Base-by-base conservation (phyloP, 441 rosid genomes). In the Brassica balearica region DNA sequence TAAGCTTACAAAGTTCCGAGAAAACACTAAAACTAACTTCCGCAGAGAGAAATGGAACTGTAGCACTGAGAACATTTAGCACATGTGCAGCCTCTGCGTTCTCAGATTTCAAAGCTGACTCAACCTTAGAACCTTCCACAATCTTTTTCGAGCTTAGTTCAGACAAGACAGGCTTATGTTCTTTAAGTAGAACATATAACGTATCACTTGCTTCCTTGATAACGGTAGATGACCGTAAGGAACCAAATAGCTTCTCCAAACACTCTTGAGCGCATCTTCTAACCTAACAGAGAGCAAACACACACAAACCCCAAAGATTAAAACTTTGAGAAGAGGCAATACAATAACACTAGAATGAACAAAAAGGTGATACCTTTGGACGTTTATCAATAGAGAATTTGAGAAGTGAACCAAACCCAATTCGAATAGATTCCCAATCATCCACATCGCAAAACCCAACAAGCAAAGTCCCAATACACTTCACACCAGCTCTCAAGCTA, bases 231-330 rank as follows among this genome's bases (percentile, higher is more conserved):
- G 82, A 84, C 53, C 64, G 69, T 12, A 91, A 81, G 43, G 86
- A 85, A 82, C 82, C 86, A 61, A 92, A 85, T 63, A 83, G 77
- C 77, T 91, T 91, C 82, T 86, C 89, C 56, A 93, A 78, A 78
- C 89, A 90, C 73, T 90, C 97, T 84, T 91, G 97, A 62, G 97
- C 93, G 73, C 90, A 84, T 81, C 89, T 88, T 68, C 98, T 83
- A 38, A 96, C 91, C 98, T 95, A 86, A 65, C 53, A 63, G 15
- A 81, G 15, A 81, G 73, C 62, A 82, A 69, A 48, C 58, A 73
- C 32, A 75, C 63, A 64, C 56, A 34, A 10, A 53, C 4, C 43
- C 41, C 41, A 36, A 46, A 48, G 48, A 20, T 27, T 51, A 17
- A 64, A 71, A 15, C 41, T 77, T 14, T 55, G 8, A 34, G 41